Conservation (phyloP, 805 yeast species). For the Ogataea degrootiae region DNA sequence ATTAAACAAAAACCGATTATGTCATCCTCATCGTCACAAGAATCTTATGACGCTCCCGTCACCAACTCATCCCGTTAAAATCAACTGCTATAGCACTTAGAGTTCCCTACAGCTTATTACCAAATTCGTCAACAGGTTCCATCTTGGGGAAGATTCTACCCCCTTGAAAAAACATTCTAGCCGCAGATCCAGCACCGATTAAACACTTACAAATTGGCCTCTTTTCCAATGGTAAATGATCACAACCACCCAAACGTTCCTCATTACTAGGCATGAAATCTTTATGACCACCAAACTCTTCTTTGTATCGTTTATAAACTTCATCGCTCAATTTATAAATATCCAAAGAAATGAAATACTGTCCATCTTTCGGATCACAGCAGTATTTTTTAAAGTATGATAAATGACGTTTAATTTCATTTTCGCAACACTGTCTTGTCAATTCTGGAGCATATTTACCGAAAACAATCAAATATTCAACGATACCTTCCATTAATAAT, state of each 20-base stretch:
- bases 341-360: slow-evolving; percentile 56
- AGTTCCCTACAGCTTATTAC: not conserved
- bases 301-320: slow-evolving; percentile 45
- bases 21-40: no score
- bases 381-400: slow-evolving; percentile 52
- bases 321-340: slow-evolving; percentile 49
- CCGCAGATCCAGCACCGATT: slow-evolving; percentile 64
- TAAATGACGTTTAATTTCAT: slow-evolving; percentile 50
- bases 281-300: slow-evolving; percentile 53
- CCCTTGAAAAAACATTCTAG: slow-evolving; percentile 64
- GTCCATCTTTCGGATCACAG: slow-evolving; percentile 53
- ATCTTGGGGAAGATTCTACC: slow-evolving; percentile 48
- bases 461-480: slow-evolving; percentile 54
- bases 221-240: slow-evolving; percentile 23
- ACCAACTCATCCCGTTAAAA: no score
- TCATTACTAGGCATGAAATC: slow-evolving; percentile 44
- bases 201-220: slow-evolving; percentile 36
- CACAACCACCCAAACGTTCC: slow-evolving; percentile 45
- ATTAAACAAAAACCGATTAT: no score
- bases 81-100: no score
- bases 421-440: slow-evolving; percentile 26
- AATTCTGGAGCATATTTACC: slow-evolving; percentile 35
- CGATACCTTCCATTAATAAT: slow-evolving; percentile 60
- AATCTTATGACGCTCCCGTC: no score
- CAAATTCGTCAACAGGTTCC: slow-evolving; percentile 14